These are phyloP conservation scores for Pestalotiopsis sp. DNA, from an alignment of 2,329 filamentous ascomycete genomes.

Conservation along the genomic window DNA sequence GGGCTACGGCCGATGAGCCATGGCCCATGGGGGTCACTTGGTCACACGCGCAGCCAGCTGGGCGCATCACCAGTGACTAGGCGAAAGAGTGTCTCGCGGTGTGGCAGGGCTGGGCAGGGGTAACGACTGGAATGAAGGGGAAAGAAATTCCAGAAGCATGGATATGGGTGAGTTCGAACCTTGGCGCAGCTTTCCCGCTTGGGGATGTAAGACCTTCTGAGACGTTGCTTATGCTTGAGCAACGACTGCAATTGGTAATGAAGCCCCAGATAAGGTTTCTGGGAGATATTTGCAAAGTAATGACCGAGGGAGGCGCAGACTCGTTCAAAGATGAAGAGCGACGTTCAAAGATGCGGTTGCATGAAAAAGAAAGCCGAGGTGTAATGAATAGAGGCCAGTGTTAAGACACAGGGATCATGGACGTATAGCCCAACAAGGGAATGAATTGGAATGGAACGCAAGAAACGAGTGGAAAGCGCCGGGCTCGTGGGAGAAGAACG, in stretches of 20 bases:
- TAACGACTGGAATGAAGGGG: background rate
- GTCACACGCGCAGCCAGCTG: background rate
- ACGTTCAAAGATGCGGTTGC: background rate
- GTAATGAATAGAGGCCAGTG: conserved; percentile 11
- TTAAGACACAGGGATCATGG: conserved; percentile 3
- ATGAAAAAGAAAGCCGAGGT: conserved; percentile 10
- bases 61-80: background rate
- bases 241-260: conserved; percentile 7
- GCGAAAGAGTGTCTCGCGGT: background rate
- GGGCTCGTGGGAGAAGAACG: conserved; percentile 22
- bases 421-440: conserved; percentile 19
- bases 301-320: background rate
- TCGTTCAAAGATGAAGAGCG: background rate
- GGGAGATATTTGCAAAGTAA: background rate
- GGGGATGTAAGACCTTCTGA: background rate
- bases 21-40: conserved; percentile 2
- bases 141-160: conserved; percentile 13
- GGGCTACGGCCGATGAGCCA: background rate
- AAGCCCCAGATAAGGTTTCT: background rate
- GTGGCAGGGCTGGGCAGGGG: conserved; percentile 22
- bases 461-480: conserved; percentile 18
- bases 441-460: conserved; percentile 6
- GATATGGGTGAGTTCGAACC: conserved; percentile 26
- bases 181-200: conserved; percentile 28
- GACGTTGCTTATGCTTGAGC: background rate